Evolutionary conservation across 176 grass and related monocot species (phyloP).

Genomic region (Metroxylon sagu): DNA sequence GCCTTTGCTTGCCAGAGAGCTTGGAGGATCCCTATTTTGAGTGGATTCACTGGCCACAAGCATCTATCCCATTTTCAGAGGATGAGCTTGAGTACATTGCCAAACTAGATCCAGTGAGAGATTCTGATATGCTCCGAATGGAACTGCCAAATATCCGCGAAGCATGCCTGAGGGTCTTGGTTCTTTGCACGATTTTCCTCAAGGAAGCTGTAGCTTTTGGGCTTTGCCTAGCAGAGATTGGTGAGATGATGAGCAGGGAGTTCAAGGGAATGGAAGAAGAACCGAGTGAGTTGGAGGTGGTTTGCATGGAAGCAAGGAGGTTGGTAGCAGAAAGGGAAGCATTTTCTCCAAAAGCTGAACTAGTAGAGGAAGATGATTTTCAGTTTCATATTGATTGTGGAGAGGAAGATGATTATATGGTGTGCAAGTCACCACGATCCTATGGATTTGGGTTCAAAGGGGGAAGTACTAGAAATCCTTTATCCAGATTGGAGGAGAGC

Average conservation of each 20-base stretch:
- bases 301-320: conserved; percentile 17
- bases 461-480: conserved; percentile 2
- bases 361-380: conserved; percentile 7
- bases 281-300: conserved; percentile 13
- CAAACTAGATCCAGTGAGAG: conserved; percentile 8
- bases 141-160: conserved; percentile 14
- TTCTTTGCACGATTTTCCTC: conserved; percentile 14
- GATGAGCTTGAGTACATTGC: conserved; percentile 16
- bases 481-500: conserved; percentile 9
- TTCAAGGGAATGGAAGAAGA: conserved; percentile 15
- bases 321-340: conserved; percentile 4
- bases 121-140: conserved; percentile 14
- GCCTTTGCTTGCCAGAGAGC: conserved; percentile 15
- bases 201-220: conserved; percentile 14
- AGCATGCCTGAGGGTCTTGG: conserved; percentile 8
- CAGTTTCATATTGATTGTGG: conserved; percentile 16
- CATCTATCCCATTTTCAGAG: conserved; percentile 9
- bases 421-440: not conserved
- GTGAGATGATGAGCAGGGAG: conserved; percentile 19
- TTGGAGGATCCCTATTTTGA: conserved; percentile 25
- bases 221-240: conserved; percentile 17
- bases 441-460: not conserved
- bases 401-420: not conserved
- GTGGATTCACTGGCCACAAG: conserved; percentile 21
- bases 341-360: not conserved